Evolutionary conservation across 495 filamentous ascomycete genomes (phyloP).

Genomic region (Aeminium ludgeri): DNA sequence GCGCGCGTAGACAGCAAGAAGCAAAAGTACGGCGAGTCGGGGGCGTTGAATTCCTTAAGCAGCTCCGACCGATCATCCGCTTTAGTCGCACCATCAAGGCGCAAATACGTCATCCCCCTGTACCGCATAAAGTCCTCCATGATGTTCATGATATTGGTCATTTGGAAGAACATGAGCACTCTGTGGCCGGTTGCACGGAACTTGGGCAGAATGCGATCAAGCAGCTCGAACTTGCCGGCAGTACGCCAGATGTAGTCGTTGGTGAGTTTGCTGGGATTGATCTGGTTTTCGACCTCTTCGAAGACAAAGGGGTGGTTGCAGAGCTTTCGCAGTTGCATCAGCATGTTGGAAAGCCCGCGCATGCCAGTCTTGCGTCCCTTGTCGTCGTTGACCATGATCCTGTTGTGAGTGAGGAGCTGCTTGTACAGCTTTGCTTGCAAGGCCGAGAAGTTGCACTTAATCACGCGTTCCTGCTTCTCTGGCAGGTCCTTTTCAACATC

Average conservation of each 20-base stretch:
- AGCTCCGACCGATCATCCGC: conserved; percentile 91
- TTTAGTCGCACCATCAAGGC: conserved; percentile 90
- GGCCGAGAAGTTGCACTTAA: conserved; percentile 96
- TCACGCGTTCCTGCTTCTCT: conserved; percentile 95
- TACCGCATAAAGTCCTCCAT: conserved; percentile 96
- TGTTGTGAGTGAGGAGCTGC: conserved; percentile 89
- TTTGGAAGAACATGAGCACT: conserved; percentile 99
- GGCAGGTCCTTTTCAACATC: conserved; percentile 98
- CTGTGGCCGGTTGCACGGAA: conserved; percentile 79
- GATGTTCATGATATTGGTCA: conserved; percentile 99
- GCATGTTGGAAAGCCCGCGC: conserved; percentile 96
- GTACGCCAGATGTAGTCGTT: conserved; percentile 95
- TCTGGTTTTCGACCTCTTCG: conserved; percentile 90
- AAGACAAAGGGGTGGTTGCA: conserved; percentile 99
- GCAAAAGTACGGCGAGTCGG: conserved; percentile 83
- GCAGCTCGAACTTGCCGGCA: conserved; percentile 88
- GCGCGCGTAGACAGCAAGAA: conserved; percentile 98
- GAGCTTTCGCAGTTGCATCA: conserved; percentile 96
- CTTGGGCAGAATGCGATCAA: conserved; percentile 85
- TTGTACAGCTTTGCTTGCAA: conserved; percentile 87
- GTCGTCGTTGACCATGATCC: conserved; percentile 79
- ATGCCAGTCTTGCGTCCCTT: conserved; percentile 92
- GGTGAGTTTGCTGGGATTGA: conserved; percentile 73
- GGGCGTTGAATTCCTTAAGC: conserved; percentile 73
- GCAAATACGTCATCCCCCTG: conserved; percentile 65